These are phyloP conservation scores for Aureococcus anophagefferens DNA, from an alignment of 108 stramenopile genomes.

Conservation along the genomic window DNA sequence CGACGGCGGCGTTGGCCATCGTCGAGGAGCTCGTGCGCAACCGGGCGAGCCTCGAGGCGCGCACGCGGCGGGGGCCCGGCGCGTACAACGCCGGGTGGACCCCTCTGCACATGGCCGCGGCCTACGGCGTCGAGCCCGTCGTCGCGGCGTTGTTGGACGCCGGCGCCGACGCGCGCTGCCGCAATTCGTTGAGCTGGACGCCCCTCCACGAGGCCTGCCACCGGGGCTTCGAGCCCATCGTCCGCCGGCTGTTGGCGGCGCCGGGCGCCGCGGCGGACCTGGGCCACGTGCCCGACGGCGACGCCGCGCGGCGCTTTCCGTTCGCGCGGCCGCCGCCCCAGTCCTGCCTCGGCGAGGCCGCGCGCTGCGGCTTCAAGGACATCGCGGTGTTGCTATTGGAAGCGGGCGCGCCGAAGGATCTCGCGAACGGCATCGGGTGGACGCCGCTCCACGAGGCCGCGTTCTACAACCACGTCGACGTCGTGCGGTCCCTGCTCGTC, in stretches of 20 bases:
- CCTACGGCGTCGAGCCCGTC: slow-evolving; percentile 37
- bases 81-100: slow-evolving; percentile 47
- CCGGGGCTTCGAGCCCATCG: slow-evolving; percentile 34
- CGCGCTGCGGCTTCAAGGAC: slow-evolving; percentile 31
- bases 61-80: slow-evolving; percentile 36
- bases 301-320: slow-evolving; percentile 8
- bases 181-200: slow-evolving; percentile 29
- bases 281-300: slow-evolving; percentile 15
- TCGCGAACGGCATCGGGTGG: slow-evolving; percentile 35
- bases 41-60: slow-evolving; percentile 23
- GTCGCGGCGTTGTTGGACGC: slow-evolving; percentile 31
- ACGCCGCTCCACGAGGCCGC: slow-evolving; percentile 48
- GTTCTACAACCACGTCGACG: slow-evolving; percentile 39
- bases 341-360: slow-evolving; percentile 36
- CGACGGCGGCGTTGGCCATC: slow-evolving; percentile 16
- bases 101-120: slow-evolving; percentile 46
- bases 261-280: slow-evolving; percentile 1
- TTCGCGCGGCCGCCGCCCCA: slow-evolving; percentile 38
- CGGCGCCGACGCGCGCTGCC: slow-evolving; percentile 29
- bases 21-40: slow-evolving; percentile 16
- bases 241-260: slow-evolving; percentile 14
- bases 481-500: slow-evolving; percentile 30
- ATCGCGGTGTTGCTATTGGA: slow-evolving; percentile 32
- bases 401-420: slow-evolving; percentile 24
- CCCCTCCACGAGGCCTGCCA: slow-evolving; percentile 40